These are phyloP conservation scores for Aspergillus saccharolyticus DNA, from an alignment of 495 filamentous ascomycete species.

Conservation along the genomic window DNA sequence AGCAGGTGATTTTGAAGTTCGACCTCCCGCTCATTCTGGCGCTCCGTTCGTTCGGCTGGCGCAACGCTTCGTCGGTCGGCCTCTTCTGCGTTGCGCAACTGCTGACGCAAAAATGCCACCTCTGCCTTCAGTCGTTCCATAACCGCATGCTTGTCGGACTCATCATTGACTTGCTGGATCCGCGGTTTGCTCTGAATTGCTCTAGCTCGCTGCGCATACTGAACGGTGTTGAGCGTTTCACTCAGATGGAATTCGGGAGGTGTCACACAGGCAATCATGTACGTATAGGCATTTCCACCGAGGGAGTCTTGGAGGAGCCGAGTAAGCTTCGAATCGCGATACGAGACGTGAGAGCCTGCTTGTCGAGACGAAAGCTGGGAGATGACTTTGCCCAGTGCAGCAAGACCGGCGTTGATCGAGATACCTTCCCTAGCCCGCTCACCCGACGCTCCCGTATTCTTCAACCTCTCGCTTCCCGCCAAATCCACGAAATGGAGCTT, in stretches of 20 bases:
- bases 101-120: conserved; percentile 88
- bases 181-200: conserved; percentile 96
- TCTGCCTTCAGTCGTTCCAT: conserved; percentile 94
- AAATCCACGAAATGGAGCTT: conserved; percentile 99
- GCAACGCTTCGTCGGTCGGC: conserved; percentile 53
- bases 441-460: conserved; percentile 93
- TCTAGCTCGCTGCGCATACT: conserved; percentile 93
- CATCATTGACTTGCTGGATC: conserved; percentile 86
- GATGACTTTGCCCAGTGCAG: conserved; percentile 95
- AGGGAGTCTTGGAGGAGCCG: conserved; percentile 94
- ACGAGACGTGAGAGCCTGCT: conserved; percentile 87
- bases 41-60: conserved; percentile 65
- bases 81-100: conserved; percentile 70
- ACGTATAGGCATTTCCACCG: conserved; percentile 97
- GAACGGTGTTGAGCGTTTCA: conserved; percentile 93
- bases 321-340: conserved; percentile 94
- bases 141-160: conserved; percentile 88
- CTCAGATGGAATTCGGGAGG: conserved; percentile 96
- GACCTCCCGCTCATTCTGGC: conserved; percentile 77
- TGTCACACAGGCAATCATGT: conserved; percentile 99
- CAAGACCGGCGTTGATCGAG: conserved; percentile 95
- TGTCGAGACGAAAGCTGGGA: conserved; percentile 91
- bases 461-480: conserved; percentile 92
- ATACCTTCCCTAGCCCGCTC: conserved; percentile 96
- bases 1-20: conserved; percentile 93